Evolutionary conservation across 371 early-diverging fungal genomes (phyloP).

Genomic region (Sporodiniella umbellata): DNA sequence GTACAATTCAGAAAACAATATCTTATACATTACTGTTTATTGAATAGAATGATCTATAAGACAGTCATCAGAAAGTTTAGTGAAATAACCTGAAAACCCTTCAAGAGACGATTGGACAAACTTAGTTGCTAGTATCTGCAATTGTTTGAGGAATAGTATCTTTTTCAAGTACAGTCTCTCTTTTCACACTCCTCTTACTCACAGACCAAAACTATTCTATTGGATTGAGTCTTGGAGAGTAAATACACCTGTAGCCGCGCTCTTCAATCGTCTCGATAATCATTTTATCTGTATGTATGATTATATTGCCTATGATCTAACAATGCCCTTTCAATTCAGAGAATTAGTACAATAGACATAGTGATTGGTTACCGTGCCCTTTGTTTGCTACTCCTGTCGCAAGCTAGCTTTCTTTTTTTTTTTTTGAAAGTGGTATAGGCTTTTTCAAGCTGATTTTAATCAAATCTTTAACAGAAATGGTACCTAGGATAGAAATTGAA

Average conservation of each 20-base stretch:
- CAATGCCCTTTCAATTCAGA: constrained; percentile 12
- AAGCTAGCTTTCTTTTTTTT: constrained; percentile 1
- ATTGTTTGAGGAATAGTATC: too few relatives aligned
- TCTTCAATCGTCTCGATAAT: constrained; percentile 13
- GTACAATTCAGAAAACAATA: too few relatives aligned
- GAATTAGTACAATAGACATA: constrained; percentile 16
- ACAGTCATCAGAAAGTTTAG: too few relatives aligned
- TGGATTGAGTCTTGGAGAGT: constrained; percentile 12
- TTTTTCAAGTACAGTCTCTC: too few relatives aligned
- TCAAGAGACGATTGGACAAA: too few relatives aligned
- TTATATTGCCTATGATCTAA: constrained; percentile 18
- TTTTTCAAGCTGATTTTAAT: background rate
- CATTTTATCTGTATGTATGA: constrained; percentile 8
- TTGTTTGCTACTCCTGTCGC: constrained; percentile 1
- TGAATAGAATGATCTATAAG: too few relatives aligned
- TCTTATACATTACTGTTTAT: too few relatives aligned
- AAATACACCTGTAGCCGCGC: constrained; percentile 18
- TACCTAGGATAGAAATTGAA: background rate
- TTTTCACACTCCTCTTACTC: constrained; percentile 7
- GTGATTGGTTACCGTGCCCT: constrained; percentile 15
- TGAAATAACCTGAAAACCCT: too few relatives aligned
- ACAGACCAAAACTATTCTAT: constrained; percentile 16
- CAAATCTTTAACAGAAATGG: background rate
- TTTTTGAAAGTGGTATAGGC: background rate
- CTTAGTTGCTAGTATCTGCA: too few relatives aligned